Percentiles rank a stretch among this genome's conserved stretches.
Conservation (phyloP, 2,329 filamentous ascomycete species). For the Aspergillus sp. region DNA sequence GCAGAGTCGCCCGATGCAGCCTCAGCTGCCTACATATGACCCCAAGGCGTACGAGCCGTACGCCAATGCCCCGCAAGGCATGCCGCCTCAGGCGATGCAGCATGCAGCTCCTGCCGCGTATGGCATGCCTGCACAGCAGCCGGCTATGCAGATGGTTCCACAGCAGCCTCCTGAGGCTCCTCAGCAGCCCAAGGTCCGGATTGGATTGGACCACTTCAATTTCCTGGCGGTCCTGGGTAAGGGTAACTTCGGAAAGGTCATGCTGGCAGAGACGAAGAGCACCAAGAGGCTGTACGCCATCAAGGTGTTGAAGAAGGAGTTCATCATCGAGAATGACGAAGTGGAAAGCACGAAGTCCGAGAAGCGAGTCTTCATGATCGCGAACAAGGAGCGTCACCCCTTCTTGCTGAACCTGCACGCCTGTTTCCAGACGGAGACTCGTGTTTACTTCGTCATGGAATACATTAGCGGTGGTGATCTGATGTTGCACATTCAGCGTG, state of each 20-base stretch:
- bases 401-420: constrained; percentile 94
- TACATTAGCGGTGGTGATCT: constrained; percentile 98
- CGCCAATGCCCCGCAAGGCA: constrained; percentile 48
- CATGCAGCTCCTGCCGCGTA: constrained; percentile 28
- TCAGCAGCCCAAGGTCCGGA: constrained; percentile 59
- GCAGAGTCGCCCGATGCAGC: constrained; percentile 43
- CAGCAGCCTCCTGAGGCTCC: constrained; percentile 31
- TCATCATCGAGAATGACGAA: constrained; percentile 99
- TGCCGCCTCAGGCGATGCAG: constrained; percentile 33
- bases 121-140: constrained; percentile 30
- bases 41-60: constrained; percentile 50
- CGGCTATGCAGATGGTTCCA: constrained; percentile 21
- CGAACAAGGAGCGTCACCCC: constrained; percentile 94
- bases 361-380: constrained; percentile 94
- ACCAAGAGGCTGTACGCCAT: constrained; percentile 93
- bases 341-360: constrained; percentile 97
- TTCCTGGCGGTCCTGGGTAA: constrained; percentile 97
- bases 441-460: constrained; percentile 99
- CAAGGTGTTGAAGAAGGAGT: constrained; percentile 99
- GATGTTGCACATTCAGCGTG: constrained; percentile 98
- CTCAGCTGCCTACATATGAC: constrained; percentile 36
- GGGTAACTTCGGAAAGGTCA: constrained; percentile 99
- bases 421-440: constrained; percentile 97
- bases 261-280: constrained; percentile 96
- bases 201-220: constrained; percentile 97